phyloP scores from a whole-genome alignment of 2,329 filamentous ascomycete species.

The Diaporthe capsici region DNA sequence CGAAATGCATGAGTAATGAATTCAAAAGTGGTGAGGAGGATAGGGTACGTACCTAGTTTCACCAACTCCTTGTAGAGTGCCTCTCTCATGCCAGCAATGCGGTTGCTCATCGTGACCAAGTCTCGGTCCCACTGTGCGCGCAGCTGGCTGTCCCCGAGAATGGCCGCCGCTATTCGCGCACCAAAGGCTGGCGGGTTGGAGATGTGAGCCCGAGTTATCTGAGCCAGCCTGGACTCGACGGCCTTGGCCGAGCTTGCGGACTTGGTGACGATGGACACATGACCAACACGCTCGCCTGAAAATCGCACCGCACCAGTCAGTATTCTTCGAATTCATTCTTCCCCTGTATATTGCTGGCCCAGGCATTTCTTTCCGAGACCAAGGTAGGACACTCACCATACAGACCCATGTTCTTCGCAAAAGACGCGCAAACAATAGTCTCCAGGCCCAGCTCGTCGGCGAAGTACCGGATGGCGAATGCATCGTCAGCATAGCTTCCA shows the following conservation, averaged over 20 bases:
- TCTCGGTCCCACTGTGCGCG: slow-evolving; percentile 53
- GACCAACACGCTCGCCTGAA: slow-evolving; percentile 52
- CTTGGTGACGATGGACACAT: slow-evolving; percentile 48
- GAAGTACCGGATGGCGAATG: slow-evolving; percentile 50
- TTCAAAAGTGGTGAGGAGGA: no score
- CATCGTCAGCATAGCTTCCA: slow-evolving; percentile 48
- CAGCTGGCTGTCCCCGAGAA: slow-evolving; percentile 49
- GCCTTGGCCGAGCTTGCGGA: slow-evolving; percentile 41
- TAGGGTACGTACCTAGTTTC: slow-evolving; percentile 39
- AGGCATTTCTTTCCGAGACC: neutral
- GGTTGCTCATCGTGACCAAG: slow-evolving; percentile 53
- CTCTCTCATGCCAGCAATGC: slow-evolving; percentile 53
- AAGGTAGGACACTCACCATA: slow-evolving; percentile 44
- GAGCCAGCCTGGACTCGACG: slow-evolving; percentile 49
- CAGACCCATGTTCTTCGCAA: slow-evolving; percentile 71
- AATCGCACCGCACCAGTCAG: neutral
- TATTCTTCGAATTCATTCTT: neutral
- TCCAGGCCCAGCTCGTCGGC: slow-evolving; percentile 57
- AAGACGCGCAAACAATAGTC: slow-evolving; percentile 70
- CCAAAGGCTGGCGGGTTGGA: slow-evolving; percentile 55
- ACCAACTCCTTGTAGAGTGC: slow-evolving; percentile 51
- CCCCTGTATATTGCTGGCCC: neutral
- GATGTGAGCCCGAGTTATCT: slow-evolving; percentile 51
- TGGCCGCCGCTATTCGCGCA: slow-evolving; percentile 51
- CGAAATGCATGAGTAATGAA: neutral